Evolutionary conservation across 768 basidiomycete species (phyloP), one percentile per base, ranked within the genome.

Genomic region (Lactarius sanguifluus): DNA sequence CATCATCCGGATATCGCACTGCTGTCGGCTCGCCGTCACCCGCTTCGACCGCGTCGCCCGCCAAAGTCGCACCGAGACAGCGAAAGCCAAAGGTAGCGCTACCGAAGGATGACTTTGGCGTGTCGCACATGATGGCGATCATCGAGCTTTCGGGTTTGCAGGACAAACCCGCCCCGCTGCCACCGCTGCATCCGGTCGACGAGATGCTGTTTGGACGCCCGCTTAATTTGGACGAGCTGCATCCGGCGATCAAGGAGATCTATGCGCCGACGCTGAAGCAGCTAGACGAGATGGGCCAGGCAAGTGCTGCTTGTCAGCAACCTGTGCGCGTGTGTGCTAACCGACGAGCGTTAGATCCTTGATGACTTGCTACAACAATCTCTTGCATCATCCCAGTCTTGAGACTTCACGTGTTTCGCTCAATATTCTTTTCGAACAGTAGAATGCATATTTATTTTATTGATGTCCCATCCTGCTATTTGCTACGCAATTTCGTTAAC

Each of bases 31-130:
- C 70, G 23, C 70, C 70, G 43, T 5, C 45, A 16, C 40, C 54
- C 28, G 50, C 38, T 16, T 41, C 65, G 23, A 36, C 64, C n/a
- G 64, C 71, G 16, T 62, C 69, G 45, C 34, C 59, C 61, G 55
- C 18, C 69, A 30, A 73, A 69, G 61, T 72, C 43, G 82, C 78
- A 64, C 74, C 78, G 1, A 77, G 78, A 50, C 76, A 77, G 23
- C 67, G 69, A 58, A 85, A 80, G 34, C 69, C 70, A 68, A 82
- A 77, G 55, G 79, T 82, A 40, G 74, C 84, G 52, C 76, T 89
- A 57, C 85, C 85, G n/a, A 83, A 82, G 67, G 87, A 96, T 73
- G 93, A 96, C 75, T 96, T 96, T 77, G 95, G 95, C 2, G 79
- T 96, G 30, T 78, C 85, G 9, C 83, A 87, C 60, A 94, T 97